These are phyloP conservation scores for Candida sphagnicola DNA, from an alignment of 805 yeast genomes.

Conservation along the genomic window DNA sequence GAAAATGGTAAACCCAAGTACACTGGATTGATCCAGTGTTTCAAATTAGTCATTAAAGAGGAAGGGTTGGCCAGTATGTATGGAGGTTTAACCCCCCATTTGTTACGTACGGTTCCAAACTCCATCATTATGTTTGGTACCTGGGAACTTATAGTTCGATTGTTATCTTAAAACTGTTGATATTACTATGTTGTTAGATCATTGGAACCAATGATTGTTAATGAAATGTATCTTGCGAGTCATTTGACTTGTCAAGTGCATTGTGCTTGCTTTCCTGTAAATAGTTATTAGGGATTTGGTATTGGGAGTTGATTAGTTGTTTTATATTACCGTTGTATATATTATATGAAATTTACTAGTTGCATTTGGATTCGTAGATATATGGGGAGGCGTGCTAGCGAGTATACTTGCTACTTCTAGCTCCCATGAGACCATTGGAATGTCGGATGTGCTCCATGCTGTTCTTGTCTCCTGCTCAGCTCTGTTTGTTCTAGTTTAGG, in stretches of 20 bases:
- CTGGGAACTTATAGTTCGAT: slow-evolving; percentile 71
- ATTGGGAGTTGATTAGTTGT: slow-evolving; percentile 4
- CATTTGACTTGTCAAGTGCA: background rate
- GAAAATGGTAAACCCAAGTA: slow-evolving; percentile 78
- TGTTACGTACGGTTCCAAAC: slow-evolving; percentile 95
- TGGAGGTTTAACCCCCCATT: slow-evolving; percentile 96
- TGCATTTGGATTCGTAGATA: no score
- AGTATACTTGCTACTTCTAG: no score
- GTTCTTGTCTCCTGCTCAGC: no score
- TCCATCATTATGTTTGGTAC: slow-evolving; percentile 99
- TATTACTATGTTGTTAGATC: background rate
- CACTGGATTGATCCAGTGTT: slow-evolving; percentile 85
- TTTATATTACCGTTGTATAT: slow-evolving; percentile 1
- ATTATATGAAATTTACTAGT: background rate
- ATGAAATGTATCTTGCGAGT: no score
- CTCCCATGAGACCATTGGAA: no score
- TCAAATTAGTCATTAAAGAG: slow-evolving; percentile 78
- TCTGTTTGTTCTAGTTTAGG: no score
- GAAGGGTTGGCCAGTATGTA: slow-evolving; percentile 93
- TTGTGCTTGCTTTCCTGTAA: slow-evolving; percentile 2
- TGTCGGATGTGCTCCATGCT: no score
- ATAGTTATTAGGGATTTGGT: slow-evolving; percentile 3
- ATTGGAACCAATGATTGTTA: no score
- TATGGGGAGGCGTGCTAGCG: no score
- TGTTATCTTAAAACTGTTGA: slow-evolving; percentile 16